These are phyloP conservation scores for Castanea crenata DNA, from an alignment of 306 rosid species.

Conservation along the genomic window DNA sequence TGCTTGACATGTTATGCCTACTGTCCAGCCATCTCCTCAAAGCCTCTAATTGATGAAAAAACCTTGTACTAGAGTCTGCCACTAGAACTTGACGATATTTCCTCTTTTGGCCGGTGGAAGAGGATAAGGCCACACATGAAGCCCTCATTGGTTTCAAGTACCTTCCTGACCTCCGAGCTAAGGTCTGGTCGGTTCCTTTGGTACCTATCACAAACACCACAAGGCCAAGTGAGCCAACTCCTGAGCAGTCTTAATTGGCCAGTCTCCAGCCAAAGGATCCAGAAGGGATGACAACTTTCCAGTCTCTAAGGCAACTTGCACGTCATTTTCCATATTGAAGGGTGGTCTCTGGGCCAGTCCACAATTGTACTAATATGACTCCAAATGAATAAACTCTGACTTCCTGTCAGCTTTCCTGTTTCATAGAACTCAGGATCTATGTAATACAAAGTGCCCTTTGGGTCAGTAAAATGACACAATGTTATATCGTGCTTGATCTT, in stretches of 20 bases:
- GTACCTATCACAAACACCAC: constrained; percentile 38
- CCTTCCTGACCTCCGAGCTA: constrained; percentile 38
- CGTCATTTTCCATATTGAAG: constrained; percentile 9
- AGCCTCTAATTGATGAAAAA: too few species aligned
- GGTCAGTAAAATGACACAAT: constrained; percentile 33
- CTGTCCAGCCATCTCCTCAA: too few species aligned
- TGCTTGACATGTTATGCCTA: too few species aligned
- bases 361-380: constrained; percentile 35
- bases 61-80: too few species aligned
- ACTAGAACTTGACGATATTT: too few species aligned
- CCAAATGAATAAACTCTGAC: constrained; percentile 59
- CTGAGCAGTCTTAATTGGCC: constrained; percentile 52
- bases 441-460: constrained; percentile 41
- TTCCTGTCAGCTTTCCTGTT: constrained; percentile 47
- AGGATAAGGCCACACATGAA: not conserved
- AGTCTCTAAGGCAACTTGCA: constrained; percentile 30
- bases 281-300: constrained; percentile 37
- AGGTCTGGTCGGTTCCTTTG: constrained; percentile 46
- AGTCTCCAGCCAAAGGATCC: constrained; percentile 51
- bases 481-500: constrained; percentile 26
- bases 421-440: constrained; percentile 46
- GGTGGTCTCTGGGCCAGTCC: constrained; percentile 34
- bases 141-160: constrained; percentile 45
- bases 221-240: constrained; percentile 43
- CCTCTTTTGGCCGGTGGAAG: too few species aligned